Evolutionary conservation across 495 filamentous ascomycete genomes (phyloP), one percentile per base, ranked within the genome.

Genomic region (Xylaria telfairii): DNA sequence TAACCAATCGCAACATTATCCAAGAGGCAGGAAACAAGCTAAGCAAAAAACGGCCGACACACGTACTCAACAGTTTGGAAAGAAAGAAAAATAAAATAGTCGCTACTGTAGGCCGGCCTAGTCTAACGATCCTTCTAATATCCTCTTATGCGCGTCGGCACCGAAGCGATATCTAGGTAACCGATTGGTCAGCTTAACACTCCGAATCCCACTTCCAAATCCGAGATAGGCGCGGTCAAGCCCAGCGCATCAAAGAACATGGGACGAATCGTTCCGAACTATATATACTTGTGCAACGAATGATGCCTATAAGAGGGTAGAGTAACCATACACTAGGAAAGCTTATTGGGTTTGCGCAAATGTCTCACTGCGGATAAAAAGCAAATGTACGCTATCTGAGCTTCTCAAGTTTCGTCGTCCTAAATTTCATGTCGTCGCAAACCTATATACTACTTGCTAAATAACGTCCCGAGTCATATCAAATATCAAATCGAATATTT

Each of bases 181-280:
- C 64, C 46, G 64, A 66, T 66, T 66, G 47, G 64, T 54, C 64
- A 37, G 64, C 63, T 54, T 13, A 28, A 28, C 37, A 24, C 42
- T 41, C 9, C 57, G n/a, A 39, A 41, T 61, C 17, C 57, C 32
- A 17, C 3, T 13, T 2, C 34, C 8, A 12, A 39, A 34, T 34
- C 53, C 5, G 28, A 47, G 6, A 28, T 47, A 47, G 6, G 13
- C 13, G 9, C 12, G 42, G 42, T 17, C 46, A 2, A 49, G 8
- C 21, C 44, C 8, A 4, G 34, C 3, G 4, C 8, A 49, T 21
- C n/a, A 0, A 49, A 49, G n/a, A 49, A 7, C 2, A 5, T n/a
- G 1, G 4, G 39, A 47, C 5, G 12, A 49, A 49, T 10, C n/a
- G 46, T 49, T 49, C 19, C 2, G 17, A 7, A n/a, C n/a, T n/a